Evolutionary conservation across 2,329 filamentous ascomycete species (phyloP), one percentile per base, ranked within the genome.

Genomic region (Sporothrix euskadiensis): DNA sequence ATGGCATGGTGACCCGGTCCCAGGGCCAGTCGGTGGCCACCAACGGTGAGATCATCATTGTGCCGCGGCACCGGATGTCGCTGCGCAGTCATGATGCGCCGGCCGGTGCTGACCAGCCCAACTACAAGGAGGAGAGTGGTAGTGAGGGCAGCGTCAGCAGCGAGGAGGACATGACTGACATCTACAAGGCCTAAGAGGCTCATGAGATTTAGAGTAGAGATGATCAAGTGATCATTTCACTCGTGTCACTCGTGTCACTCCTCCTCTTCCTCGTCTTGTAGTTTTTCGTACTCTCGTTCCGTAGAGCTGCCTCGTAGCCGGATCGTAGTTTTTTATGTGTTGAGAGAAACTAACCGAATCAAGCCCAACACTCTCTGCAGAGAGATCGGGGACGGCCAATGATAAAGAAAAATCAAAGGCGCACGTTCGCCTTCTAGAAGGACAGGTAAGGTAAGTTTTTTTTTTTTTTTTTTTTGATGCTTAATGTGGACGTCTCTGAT

Each of bases 31-130:
- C 39, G 12, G 8, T 66, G 22, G 5, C 30, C 4, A 41, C 26
- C 39, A 5, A 32, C 26, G 44, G 41, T 22, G 65, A 52, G 8
- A 52, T 8, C 1, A 44, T 68, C 16, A 6, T 68, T 52, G 26
- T 52, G 44, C 65, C 65, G 44, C 65, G 44, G 65, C 65, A 68
- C 44, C 26, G n/a, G n/a, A 65, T 65, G 61, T 9, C 39, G 39
- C 39, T n/a, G n/a, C 61, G 61, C n/a, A 44, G n/a, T 10, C 61
- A 65, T 9, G 39, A 63, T n/a, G 32, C 30, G 6, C 4, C 12
- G 6, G 9, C 16, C 19, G 32, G 32, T 19, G 16, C 19, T 49
- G 47, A 56, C 30, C 56, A 35, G 56, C 30, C 22, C 14, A 26
- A 30, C 22, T 22, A 56, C 52, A 14, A 32, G 26, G 30, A 30